A percentile compares a stretch with the other conserved stretches of the same genome.
phyloP scores from a whole-genome alignment of 2,329 filamentous ascomycete species.

The Aureobasidium sp. region DNA sequence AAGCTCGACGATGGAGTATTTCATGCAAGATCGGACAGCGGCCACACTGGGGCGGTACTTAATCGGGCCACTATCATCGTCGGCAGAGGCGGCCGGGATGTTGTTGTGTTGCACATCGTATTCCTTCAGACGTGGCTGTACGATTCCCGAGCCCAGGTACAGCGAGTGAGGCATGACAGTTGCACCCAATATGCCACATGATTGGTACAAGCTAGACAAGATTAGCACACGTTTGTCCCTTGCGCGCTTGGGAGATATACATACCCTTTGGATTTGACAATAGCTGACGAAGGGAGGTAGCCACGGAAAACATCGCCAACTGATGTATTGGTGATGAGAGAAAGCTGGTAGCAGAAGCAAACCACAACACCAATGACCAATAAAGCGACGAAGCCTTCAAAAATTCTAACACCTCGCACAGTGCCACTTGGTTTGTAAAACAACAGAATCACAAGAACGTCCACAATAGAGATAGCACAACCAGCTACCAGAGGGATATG shows the following conservation, averaged over 20 bases:
- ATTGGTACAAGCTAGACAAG: conserved; percentile 51
- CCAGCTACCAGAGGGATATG: conserved; percentile 60
- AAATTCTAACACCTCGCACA: conserved; percentile 54
- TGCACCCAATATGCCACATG: conserved; percentile 69
- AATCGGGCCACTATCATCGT: conserved; percentile 21
- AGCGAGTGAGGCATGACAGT: conserved; percentile 67
- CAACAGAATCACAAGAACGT: conserved; percentile 60
- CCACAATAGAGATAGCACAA: conserved; percentile 60
- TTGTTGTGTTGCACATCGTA: conserved; percentile 48
- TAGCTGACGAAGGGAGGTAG: conserved; percentile 54
- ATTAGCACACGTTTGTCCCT: conserved; percentile 18
- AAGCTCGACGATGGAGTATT: conserved; percentile 35
- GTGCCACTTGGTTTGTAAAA: conserved; percentile 55
- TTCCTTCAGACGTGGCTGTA: conserved; percentile 58
- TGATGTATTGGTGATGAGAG: conserved; percentile 50
- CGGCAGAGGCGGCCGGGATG: conserved; percentile 24
- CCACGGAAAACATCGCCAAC: conserved; percentile 57
- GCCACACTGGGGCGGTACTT: conserved; percentile 34
- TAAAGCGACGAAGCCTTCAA: conserved; percentile 57
- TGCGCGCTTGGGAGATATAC: conserved; percentile 13
- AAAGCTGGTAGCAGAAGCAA: conserved; percentile 65
- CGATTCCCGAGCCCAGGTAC: conserved; percentile 62
- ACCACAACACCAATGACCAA: conserved; percentile 62
- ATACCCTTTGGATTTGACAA: conserved; percentile 52
- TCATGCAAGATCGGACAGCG: conserved; percentile 35